Evolutionary conservation across 768 basidiomycete species (phyloP), one percentile per base, ranked within the genome.

Genomic region (Imleria badia): DNA sequence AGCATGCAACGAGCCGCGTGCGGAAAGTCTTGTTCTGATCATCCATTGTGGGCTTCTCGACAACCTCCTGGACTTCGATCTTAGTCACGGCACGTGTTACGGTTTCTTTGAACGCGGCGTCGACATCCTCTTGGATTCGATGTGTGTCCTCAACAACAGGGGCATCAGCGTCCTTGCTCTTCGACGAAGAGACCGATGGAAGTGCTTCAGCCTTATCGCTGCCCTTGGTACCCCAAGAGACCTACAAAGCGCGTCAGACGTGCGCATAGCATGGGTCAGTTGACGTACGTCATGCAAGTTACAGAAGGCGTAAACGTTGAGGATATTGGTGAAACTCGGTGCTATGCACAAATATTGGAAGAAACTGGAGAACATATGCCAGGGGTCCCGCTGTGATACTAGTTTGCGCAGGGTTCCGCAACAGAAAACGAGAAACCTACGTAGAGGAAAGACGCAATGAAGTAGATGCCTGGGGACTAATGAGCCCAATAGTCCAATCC

Each of bases 351-450:
- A 75, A 68, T 95, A 96, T 68, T 95, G 95, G 62, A 87, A 75
- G 80, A 97, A 94, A 62, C 91, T 94, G 23, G 91, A 91, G 73
- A 95, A 86, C 86, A 98, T 89, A 73, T 98, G 95, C 95, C 95
- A 98, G 6, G 95, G 95, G 72, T 98, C 95, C 58, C 91, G 86
- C 89, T 94, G 56, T 30, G 55, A 45, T n/a, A 20, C 23, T 49
- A 33, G 23, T 66, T 48, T 54, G 44, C 15, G 20, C 14, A 50
- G 56, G 22, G 26, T 30, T 52, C 6, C 38, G 30, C 29, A 41
- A 6, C 26, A 35, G n/a, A 14, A 45, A 26, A 4, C 17, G 10
- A 42, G 14, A 1, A 29, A 77, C 90, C 75, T 58, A 92, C 90
- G 63, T 91, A 95, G 65, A 94, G 83, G 72, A 93, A 81, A 0